Evolutionary conservation across 1,139 yeast genomes (phyloP).

Genomic region (Arxiozyma bovina): DNA sequence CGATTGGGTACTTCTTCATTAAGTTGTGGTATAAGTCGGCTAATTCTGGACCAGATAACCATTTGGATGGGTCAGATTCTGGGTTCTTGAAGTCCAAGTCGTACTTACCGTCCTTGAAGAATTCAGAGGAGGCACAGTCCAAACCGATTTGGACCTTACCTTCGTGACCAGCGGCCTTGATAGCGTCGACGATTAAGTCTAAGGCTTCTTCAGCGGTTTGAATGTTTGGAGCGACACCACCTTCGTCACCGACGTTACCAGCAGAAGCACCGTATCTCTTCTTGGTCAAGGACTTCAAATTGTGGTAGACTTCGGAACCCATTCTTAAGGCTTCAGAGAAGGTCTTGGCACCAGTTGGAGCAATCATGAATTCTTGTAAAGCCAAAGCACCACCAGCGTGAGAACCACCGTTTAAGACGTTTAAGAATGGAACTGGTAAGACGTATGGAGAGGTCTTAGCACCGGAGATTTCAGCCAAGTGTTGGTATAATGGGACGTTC

Average conservation of each 20-base stretch:
- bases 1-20: constrained; percentile 86
- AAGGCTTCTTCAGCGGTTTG: constrained; percentile 90
- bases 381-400: constrained; percentile 99
- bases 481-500: constrained; percentile 77
- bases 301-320: constrained; percentile 95
- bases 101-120: constrained; percentile 90
- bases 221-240: constrained; percentile 98
- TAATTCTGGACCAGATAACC: constrained; percentile 81
- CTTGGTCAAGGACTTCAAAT: constrained; percentile 82
- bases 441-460: constrained; percentile 60
- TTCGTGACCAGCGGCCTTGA: constrained; percentile 84
- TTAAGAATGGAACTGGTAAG: constrained; percentile 93
- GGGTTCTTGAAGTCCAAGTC: constrained; percentile 97
- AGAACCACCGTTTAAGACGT: constrained; percentile 96
- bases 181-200: constrained; percentile 80
- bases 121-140: constrained; percentile 95
- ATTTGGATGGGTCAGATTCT: constrained; percentile 75
- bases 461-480: constrained; percentile 64
- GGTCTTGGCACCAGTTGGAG: constrained; percentile 77
- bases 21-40: constrained; percentile 73
- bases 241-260: constrained; percentile 99
- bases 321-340: constrained; percentile 91
- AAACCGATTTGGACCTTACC: constrained; percentile 85
- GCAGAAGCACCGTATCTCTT: constrained; percentile 92
- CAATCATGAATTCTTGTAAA: constrained; percentile 98